Evolutionary conservation across 306 rosid genomes (phyloP).

Genomic region (Astragalus glycyphyllos): DNA sequence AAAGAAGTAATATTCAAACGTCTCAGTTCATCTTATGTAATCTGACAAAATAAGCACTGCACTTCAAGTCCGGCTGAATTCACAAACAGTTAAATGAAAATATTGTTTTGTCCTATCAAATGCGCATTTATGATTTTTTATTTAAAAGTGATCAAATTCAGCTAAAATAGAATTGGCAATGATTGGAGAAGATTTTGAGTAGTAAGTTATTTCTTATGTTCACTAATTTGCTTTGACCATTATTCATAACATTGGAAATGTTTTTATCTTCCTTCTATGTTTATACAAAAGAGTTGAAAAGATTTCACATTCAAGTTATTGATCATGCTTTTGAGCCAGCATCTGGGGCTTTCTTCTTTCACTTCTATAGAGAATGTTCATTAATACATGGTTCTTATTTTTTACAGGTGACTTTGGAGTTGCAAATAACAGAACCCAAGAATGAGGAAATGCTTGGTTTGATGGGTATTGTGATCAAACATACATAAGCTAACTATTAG

Average conservation of each 20-base stretch:
- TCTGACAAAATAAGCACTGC: not conserved
- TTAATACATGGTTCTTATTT: constrained; percentile 19
- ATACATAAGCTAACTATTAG: constrained; percentile 40
- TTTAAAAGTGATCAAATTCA: not conserved
- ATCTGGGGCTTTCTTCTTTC: constrained; percentile 3
- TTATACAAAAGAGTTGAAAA: not conserved
- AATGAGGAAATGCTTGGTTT: constrained; percentile 62
- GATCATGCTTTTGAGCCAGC: constrained; percentile 5
- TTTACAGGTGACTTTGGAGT: constrained; percentile 77
- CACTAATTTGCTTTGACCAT: not conserved
- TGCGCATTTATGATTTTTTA: not conserved
- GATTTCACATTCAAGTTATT: constrained; percentile 17
- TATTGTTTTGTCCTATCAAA: not conserved
- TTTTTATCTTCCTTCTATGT: constrained; percentile 6
- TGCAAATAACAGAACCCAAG: constrained; percentile 63
- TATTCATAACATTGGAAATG: constrained; percentile 3
- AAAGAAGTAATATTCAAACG: not conserved
- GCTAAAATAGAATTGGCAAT: not conserved
- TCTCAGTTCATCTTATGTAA: not conserved
- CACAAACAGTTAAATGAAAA: not conserved
- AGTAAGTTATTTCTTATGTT: not conserved
- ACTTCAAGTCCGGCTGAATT: not conserved
- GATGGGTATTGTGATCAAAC: constrained; percentile 50
- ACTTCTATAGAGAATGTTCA: constrained; percentile 1
- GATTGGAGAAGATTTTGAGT: not conserved